Conservation (phyloP, 1,284 basidiomycete species). For the Ganoderma lucidum region DNA sequence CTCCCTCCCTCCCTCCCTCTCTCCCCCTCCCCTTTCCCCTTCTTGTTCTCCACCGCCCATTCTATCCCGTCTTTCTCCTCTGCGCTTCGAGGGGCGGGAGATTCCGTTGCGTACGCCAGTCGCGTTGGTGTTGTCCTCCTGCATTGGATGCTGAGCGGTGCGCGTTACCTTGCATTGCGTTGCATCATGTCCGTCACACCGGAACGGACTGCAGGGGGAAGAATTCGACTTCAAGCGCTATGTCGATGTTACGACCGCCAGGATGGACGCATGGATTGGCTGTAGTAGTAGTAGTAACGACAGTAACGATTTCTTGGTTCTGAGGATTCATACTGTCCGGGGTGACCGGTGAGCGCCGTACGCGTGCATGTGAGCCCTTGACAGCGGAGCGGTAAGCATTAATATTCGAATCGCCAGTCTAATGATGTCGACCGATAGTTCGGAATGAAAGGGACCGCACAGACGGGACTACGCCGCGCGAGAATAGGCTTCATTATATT, state of each 20-base stretch:
- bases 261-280: constrained; percentile 7
- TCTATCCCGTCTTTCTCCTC: not conserved
- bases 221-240: not conserved
- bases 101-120: not conserved
- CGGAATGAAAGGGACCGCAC: not conserved
- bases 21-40: not conserved
- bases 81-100: not conserved
- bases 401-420: not conserved
- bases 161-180: not conserved
- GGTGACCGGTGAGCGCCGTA: no score
- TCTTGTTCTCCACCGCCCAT: not conserved
- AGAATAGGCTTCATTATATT: no score
- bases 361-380: no score
- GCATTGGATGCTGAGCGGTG: constrained; percentile 1
- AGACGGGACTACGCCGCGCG: no score
- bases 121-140: not conserved
- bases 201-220: not conserved
- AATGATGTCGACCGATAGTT: not conserved
- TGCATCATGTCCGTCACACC: not conserved
- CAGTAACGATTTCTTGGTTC: constrained; percentile 9
- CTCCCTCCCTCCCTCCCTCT: no score
- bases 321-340: not conserved
- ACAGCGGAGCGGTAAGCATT: not conserved
- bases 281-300: constrained; percentile 14
- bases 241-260: constrained; percentile 13